phyloP scores from a whole-genome alignment of 2,329 filamentous ascomycete species.

The Trichophyton mentagrophytes region DNA sequence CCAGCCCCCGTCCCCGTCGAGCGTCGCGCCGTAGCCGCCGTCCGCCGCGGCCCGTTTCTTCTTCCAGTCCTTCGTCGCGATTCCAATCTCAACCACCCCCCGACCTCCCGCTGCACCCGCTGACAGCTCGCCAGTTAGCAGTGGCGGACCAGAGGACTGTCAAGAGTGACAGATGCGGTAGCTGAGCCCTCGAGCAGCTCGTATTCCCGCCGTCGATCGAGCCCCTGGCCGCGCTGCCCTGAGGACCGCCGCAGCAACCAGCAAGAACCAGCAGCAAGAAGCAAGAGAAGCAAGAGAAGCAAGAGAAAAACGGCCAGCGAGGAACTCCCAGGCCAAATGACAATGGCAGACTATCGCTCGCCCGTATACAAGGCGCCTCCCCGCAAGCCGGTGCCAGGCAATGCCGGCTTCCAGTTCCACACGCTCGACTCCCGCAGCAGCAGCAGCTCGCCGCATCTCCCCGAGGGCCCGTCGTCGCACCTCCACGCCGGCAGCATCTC shows the following conservation, averaged over 20 bases:
- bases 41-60: neutral
- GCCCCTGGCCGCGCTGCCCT: neutral
- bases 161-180: neutral
- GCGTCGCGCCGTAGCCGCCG: neutral
- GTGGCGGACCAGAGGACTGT: neutral
- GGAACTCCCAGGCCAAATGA: neutral
- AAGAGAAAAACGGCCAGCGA: neutral
- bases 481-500: neutral
- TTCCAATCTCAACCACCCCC: neutral
- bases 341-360: conserved; percentile 15
- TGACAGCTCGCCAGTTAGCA: neutral
- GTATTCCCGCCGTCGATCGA: neutral
- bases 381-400: conserved; percentile 13
- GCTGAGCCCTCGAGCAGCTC: neutral
- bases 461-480: neutral
- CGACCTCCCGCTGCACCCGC: neutral
- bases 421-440: neutral
- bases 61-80: neutral
- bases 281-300: neutral
- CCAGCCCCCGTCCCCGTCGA: neutral
- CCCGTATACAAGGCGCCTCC: conserved; percentile 13
- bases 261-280: neutral
- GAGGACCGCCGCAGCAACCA: neutral
- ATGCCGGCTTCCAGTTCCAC: conserved; percentile 15
- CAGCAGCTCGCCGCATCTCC: neutral